Percentiles rank a stretch among this genome's conserved stretches.
Evolutionary conservation across 768 basidiomycete species (phyloP).

Genomic region (Boletus bicolor): DNA sequence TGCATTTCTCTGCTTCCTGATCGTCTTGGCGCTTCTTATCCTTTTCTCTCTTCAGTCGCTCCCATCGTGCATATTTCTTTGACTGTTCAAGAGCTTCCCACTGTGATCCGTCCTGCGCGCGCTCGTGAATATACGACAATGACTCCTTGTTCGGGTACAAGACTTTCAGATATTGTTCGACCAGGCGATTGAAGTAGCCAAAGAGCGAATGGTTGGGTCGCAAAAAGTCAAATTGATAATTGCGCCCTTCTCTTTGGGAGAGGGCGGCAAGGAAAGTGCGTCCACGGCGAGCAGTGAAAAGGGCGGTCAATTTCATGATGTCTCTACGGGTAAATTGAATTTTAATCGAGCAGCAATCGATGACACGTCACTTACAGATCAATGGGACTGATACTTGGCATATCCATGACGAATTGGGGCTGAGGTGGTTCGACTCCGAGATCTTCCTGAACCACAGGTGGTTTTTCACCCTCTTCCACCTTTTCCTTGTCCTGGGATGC

Average conservation of each 20-base stretch:
- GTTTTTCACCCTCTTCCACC: conserved; percentile 31
- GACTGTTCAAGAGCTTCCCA: conserved; percentile 80
- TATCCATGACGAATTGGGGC: conserved; percentile 78
- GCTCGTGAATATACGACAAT: conserved; percentile 69
- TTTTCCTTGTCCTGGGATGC: conserved; percentile 43
- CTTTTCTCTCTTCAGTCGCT: conserved; percentile 75
- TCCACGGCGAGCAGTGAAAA: conserved; percentile 92
- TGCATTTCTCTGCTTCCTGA: conserved; percentile 85
- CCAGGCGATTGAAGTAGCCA: conserved; percentile 94
- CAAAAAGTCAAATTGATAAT: conserved; percentile 98
- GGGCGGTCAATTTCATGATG: conserved; percentile 92
- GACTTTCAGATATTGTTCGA: conserved; percentile 93
- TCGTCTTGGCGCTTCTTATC: conserved; percentile 87
- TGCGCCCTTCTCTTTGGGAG: conserved; percentile 85
- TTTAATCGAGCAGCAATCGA: neutral
- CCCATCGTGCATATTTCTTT: conserved; percentile 83
- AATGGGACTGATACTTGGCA: conserved; percentile 83
- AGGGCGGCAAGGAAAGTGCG: conserved; percentile 81
- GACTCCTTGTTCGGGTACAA: conserved; percentile 77
- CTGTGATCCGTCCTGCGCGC: conserved; percentile 60
- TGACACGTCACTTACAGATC: conserved; percentile 72
- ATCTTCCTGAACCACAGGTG: conserved; percentile 46
- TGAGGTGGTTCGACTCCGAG: conserved; percentile 73
- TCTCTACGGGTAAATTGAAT: conserved; percentile 51
- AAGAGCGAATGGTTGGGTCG: conserved; percentile 95